These are phyloP conservation scores for Debaryomyces nepalensis DNA, from an alignment of 1,139 yeast species.

Conservation along the genomic window DNA sequence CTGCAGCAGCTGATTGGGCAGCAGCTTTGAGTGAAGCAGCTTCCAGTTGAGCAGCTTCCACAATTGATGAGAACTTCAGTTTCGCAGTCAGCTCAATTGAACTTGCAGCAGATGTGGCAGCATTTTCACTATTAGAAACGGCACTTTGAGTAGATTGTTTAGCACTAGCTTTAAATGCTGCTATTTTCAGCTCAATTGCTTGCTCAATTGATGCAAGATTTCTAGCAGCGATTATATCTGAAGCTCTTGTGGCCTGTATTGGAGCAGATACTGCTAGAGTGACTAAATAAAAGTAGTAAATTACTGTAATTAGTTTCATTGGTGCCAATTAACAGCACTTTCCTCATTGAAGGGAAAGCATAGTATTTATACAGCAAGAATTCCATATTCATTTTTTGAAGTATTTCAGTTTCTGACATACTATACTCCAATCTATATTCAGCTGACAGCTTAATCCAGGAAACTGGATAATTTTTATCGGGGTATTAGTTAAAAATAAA, in stretches of 20 bases:
- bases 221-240: background rate
- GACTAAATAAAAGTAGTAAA: conserved; percentile 1
- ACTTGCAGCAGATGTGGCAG: background rate
- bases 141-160: background rate
- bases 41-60: background rate
- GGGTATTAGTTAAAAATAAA: too few species aligned
- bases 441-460: too few species aligned
- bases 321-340: background rate
- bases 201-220: conserved; percentile 4
- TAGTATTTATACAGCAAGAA: conserved; percentile 6
- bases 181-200: conserved; percentile 1
- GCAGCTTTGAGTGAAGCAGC: background rate
- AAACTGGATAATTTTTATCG: too few species aligned
- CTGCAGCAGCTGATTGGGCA: background rate
- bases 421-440: too few species aligned
- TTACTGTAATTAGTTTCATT: conserved; percentile 1
- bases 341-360: background rate
- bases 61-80: background rate
- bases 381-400: too few species aligned
- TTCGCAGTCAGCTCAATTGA: background rate
- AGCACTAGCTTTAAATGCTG: conserved; percentile 1
- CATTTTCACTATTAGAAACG: background rate
- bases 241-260: background rate
- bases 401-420: too few species aligned
- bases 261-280: conserved; percentile 2